Conservation (phyloP, 306 rosid genomes). For the Prunus campanulata region DNA sequence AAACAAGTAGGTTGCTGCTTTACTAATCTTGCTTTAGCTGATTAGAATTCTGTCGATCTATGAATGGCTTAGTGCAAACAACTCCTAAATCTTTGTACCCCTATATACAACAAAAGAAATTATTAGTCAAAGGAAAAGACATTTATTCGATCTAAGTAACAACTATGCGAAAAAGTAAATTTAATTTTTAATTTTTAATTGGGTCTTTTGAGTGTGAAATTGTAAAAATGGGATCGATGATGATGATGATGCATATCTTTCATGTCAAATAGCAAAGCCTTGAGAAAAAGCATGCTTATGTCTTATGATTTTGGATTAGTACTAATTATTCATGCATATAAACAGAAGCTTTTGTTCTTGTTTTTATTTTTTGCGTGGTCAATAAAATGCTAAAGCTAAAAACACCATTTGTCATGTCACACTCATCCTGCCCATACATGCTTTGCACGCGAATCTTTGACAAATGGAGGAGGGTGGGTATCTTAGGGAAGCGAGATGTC, state of each 20-base stretch:
- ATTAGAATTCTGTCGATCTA: too few species aligned
- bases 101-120: not conserved
- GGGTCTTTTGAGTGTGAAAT: constrained; percentile 24
- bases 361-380: constrained; percentile 14
- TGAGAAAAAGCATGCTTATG: constrained; percentile 33
- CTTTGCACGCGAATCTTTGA: constrained; percentile 61
- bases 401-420: constrained; percentile 44
- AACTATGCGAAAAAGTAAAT: not conserved
- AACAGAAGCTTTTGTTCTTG: constrained; percentile 28
- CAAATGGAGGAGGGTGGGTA: constrained; percentile 35
- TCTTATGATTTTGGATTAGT: constrained; percentile 36
- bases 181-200: too few species aligned
- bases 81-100: not conserved
- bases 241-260: constrained; percentile 31
- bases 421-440: constrained; percentile 49
- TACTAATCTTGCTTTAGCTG: too few species aligned
- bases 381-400: constrained; percentile 40
- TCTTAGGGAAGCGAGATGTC: constrained; percentile 25
- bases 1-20: not conserved
- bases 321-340: constrained; percentile 25
- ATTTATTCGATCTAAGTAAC: not conserved
- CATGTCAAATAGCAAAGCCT: constrained; percentile 26
- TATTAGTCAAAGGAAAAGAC: constrained; percentile 1
- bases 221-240: constrained; percentile 8
- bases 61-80: not conserved